Evolutionary conservation across 164 flowering plant genomes (phyloP).

Genomic region (Sedum album): DNA sequence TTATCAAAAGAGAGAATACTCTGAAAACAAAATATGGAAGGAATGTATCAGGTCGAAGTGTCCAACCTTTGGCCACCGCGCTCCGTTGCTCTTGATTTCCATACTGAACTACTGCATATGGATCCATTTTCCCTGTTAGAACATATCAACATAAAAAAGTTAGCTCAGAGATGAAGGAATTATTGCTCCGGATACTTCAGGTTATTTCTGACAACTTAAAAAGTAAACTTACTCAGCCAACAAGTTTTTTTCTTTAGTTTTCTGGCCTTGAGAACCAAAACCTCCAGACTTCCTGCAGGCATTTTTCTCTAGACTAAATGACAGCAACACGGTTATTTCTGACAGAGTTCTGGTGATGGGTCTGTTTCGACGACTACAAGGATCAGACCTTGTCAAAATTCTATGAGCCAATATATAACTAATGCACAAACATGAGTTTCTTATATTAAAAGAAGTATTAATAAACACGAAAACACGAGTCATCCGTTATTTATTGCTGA

Average conservation of each 20-base stretch:
- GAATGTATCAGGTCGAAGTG: not conserved
- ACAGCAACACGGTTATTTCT: not conserved
- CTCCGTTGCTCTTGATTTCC: not conserved
- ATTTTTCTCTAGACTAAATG: not conserved
- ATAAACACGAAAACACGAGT: not conserved
- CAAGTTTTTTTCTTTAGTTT: conserved; percentile 5
- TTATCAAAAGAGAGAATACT: not conserved
- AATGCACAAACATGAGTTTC: not conserved
- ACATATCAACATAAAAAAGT: not conserved
- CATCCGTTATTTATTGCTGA: not conserved
- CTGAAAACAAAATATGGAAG: not conserved
- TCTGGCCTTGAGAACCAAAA: conserved; percentile 1
- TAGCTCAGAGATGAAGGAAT: not conserved
- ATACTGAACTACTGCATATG: not conserved
- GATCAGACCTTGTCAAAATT: not conserved
- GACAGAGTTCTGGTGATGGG: not conserved
- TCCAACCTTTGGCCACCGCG: conserved; percentile 1
- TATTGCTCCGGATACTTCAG: not conserved
- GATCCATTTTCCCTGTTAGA: not conserved
- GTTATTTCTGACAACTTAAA: not conserved
- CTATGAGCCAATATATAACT: not conserved
- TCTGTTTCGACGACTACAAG: not conserved
- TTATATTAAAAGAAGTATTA: not conserved
- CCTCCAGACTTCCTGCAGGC: conserved; percentile 3
- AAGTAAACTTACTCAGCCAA: not conserved